Conservation (phyloP, 1,284 basidiomycete species). For the Wolfiporia cocos region DNA sequence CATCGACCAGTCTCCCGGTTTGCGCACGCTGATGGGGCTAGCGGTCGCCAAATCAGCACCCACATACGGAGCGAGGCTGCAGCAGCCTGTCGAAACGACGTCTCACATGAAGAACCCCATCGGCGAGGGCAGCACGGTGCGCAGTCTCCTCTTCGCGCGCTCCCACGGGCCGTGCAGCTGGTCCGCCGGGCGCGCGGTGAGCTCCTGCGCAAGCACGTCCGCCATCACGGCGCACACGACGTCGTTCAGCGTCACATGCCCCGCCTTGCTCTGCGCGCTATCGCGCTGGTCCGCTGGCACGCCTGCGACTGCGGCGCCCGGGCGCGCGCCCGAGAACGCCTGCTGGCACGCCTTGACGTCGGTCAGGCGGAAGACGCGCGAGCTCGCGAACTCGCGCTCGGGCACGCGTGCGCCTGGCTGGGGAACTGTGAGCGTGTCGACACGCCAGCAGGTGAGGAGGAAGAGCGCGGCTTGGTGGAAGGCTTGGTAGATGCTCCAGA, state of each 20-base stretch:
- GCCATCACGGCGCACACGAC: constrained; percentile 26
- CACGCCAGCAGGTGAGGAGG: constrained; percentile 23
- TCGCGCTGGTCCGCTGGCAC: constrained; percentile 15
- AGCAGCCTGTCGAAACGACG: background rate
- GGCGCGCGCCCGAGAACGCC: constrained; percentile 22
- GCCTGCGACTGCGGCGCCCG: constrained; percentile 17
- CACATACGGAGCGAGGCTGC: background rate
- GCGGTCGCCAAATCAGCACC: background rate
- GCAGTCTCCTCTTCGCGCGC: constrained; percentile 9
- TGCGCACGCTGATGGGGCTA: constrained; percentile 23
- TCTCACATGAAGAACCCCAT: constrained; percentile 23
- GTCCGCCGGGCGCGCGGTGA: constrained; percentile 11
- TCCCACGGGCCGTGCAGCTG: constrained; percentile 9
- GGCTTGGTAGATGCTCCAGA: constrained; percentile 22
- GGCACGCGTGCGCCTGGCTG: constrained; percentile 14
- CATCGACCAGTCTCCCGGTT: constrained; percentile 24
- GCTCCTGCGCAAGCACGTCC: constrained; percentile 20
- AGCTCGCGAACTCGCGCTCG: constrained; percentile 22
- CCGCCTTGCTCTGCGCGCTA: constrained; percentile 13
- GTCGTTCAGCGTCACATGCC: constrained; percentile 26
- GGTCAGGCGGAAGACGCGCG: constrained; percentile 20
- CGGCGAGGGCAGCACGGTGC: constrained; percentile 16
- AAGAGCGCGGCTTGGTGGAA: constrained; percentile 15
- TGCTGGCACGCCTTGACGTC: constrained; percentile 25
- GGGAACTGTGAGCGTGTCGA: constrained; percentile 21